Base-by-base conservation (phyloP, 306 rosid genomes). In the Vicia faba region DNA sequence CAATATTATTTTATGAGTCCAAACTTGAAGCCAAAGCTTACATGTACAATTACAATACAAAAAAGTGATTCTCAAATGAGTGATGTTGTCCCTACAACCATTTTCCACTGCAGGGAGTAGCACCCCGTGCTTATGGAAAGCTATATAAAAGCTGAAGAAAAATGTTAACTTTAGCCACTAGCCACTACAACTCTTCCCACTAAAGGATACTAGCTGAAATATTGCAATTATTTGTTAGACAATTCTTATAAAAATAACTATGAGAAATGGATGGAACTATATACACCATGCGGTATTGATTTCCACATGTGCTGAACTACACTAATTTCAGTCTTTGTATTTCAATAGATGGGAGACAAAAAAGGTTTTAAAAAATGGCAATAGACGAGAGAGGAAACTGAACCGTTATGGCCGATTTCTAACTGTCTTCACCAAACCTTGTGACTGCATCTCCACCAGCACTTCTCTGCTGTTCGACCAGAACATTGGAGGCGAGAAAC, bases 61-160 rank as follows among this genome's bases (percentile, higher is more conserved):
- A 36, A 49, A 67, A 69, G 73, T 46, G 45, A 79, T 44, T 33
- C 25, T 57, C 64, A 49, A 68, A 40, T 59, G 69, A 28, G 56
- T 55, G 73, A 49, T 40, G 81, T 25, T 73, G 83, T 70, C 80
- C 70, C 70, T 9, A 62, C 73, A 63, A 9, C 10, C 70, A 31
- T 45, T 46, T 41, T 53, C 65, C 70, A 51, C 76, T 68, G 54
- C 5, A 68, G 20, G 64, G 31, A 53, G 49, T 45, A 28, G 35
- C 66, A 63, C 39, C 69, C 72, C 73, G 83, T 79, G 83, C 78
- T 48, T 58, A 80, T 48, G 59, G 15, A 75, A 76, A 64, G 81
- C 75, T 46, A 7, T 56, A 64, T 58, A 71, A 38, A 51, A 45
- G 66, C 71, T 43, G 50, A 16, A 40, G 31, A 49, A 50, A 63